Base-by-base conservation (phyloP, 2,329 filamentous ascomycete genomes). In the Pseudocercospora vitis region DNA sequence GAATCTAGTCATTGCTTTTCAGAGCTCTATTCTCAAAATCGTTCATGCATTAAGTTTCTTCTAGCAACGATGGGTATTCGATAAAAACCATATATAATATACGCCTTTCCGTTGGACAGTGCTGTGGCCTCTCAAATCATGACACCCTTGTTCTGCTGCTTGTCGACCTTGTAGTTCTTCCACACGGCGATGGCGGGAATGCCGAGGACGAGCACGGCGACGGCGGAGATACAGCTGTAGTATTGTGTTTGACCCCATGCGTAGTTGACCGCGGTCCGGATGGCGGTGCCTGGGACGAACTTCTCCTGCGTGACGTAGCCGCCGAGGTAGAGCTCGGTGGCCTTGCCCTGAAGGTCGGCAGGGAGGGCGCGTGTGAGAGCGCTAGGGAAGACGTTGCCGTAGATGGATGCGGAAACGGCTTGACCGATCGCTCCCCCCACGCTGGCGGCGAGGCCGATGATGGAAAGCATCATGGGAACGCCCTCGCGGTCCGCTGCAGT, bases 231-330 rank as follows among this genome's bases (percentile, higher is more conserved):
- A 21, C 75, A 63, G 65, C 75, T 69, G 29, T 67, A 64, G 24
- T 66, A 71, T 68, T 81, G 78, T 5, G 74, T 71, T 21, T 76
- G 73, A 0, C 72, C 75, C 56, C 80, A 81, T 0, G 78, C 68
- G 49, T 70, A 59, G 24, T 76, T 70, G 50, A 79, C 77, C 1
- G 71, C 78, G 7, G 69, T 58, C 14, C 78, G 68, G 32, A 71
- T 72, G 0, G 71, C 65, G 6, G 66, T 76, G 3, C 75, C 73
- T 8, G 74, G 64, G 0, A 71, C 62, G 57, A 76, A 81, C 4
- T 57, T 49, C 24, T 57, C 52, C 48, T 61, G 57, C 3, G 32
- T 26, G 5, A 54, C 19, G 29, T 61, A 61, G 2, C 59, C 59
- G 5, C 57, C 57, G 6, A 54, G 45, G 40, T 65, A 56, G 45